These are phyloP conservation scores for Pleurotus giganteus DNA, from an alignment of 768 basidiomycete genomes.

Conservation along the genomic window DNA sequence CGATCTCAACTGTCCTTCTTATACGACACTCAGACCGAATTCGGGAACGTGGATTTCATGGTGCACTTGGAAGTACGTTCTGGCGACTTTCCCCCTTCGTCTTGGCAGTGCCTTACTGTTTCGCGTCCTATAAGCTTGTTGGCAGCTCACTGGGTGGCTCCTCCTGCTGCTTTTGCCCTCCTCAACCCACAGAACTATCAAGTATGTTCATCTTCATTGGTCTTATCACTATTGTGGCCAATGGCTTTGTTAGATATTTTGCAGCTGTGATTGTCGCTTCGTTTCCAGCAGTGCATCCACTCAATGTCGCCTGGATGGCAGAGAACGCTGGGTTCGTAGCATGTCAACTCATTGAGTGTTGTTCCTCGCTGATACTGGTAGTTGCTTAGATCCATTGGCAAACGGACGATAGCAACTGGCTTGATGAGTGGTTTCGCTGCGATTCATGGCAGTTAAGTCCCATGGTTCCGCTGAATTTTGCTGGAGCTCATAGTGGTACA, in stretches of 20 bases:
- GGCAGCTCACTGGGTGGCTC: constrained; percentile 9
- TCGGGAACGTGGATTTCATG: constrained; percentile 11
- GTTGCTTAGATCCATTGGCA: neutral
- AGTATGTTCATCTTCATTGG: neutral
- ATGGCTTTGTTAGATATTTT: neutral
- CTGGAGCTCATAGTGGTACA: too few relatives aligned
- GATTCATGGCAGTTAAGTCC: constrained; percentile 11
- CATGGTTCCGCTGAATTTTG: neutral
- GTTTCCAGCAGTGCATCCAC: constrained; percentile 4
- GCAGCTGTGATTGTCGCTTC: constrained; percentile 10
- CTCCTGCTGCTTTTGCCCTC: constrained; percentile 5
- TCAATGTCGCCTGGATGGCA: constrained; percentile 11
- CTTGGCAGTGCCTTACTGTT: neutral
- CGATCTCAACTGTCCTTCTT: constrained; percentile 9
- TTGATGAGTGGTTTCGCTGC: constrained; percentile 9
- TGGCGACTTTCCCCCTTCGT: neutral
- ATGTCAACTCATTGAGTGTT: neutral
- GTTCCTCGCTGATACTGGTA: neutral
- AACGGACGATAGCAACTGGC: constrained; percentile 11
- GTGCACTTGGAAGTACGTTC: neutral
- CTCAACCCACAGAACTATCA: neutral
- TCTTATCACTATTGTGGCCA: neutral
- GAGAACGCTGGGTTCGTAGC: constrained; percentile 7
- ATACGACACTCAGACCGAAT: constrained; percentile 13
- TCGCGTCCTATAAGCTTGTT: neutral